Evolutionary conservation across 768 basidiomycete species (phyloP).

Genomic region (Pisolithus tinctorius): DNA sequence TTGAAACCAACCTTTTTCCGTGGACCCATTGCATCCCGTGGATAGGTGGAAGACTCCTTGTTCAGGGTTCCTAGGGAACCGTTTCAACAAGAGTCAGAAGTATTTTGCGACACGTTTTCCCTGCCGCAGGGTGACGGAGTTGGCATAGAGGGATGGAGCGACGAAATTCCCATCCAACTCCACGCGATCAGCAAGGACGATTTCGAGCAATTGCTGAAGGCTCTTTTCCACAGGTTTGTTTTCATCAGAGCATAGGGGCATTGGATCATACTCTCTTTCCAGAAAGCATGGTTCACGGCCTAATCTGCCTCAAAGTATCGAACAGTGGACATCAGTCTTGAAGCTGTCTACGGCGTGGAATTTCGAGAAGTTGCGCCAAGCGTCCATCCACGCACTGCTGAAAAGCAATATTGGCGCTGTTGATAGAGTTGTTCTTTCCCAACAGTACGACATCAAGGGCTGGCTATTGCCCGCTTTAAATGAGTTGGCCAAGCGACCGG

Average conservation of each 20-base stretch:
- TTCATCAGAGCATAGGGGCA: background rate
- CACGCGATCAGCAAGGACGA: background rate
- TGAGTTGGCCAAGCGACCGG: slow-evolving; percentile 17
- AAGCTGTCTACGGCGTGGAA: slow-evolving; percentile 32
- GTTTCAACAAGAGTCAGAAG: background rate
- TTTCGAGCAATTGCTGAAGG: background rate
- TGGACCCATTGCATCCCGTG: too few relatives aligned
- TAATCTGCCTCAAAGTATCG: background rate
- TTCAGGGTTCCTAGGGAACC: background rate
- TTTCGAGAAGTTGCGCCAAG: slow-evolving; percentile 24
- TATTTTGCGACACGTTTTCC: background rate
- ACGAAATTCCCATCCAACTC: background rate
- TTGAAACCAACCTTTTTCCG: too few relatives aligned
- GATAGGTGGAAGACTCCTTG: background rate
- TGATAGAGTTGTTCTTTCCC: slow-evolving; percentile 29
- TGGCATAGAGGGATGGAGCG: background rate
- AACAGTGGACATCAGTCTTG: slow-evolving; percentile 32
- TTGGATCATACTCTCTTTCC: background rate
- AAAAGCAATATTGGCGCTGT: slow-evolving; percentile 14
- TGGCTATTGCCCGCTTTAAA: slow-evolving; percentile 33
- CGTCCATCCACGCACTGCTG: slow-evolving; percentile 18
- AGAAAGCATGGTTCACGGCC: background rate
- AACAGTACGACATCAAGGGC: slow-evolving; percentile 18
- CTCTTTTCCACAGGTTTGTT: background rate
- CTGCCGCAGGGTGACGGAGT: background rate